Base-by-base conservation (phyloP, 306 rosid species). In the Malus asiatica region DNA sequence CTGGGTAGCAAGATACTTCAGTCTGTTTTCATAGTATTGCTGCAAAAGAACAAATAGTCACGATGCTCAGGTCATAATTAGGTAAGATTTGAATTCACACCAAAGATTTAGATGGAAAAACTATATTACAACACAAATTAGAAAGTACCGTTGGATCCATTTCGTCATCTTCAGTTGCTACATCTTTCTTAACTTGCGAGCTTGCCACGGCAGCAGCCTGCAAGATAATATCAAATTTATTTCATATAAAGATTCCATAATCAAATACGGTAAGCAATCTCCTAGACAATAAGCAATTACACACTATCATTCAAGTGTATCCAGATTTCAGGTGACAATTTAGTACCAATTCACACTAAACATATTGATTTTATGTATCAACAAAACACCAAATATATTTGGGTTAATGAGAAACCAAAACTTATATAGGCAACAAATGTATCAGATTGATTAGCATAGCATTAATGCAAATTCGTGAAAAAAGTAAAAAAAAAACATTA, bases 1-100 rank as follows among this genome's bases (percentile, higher is more conserved):
- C 80, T 81, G 87, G 69, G 81, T 59, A 44, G 84, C 86, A 74
- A 95, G 93, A 79, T 87, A 69, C 66, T 90, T 95, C 8, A 90
- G 76, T 86, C 99, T 89, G 74, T 92, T 95, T 73, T 90, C 93
- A 74, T 68, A 82, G 84, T 90, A 95, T 90, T 90, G 97, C 99
- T 95, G 88, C 80, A 79, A 60, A 22, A 45, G 18, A 44, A 5
- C 25, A 30, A 46, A 69, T 64, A 45, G 5, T 9, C 38, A 33
- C 2, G 64, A 61, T 8, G 70, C 9, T 30, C 67, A 38, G 12
- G 51, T 23, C 38, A 45, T 12, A 58, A 8, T 16, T 22, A 35
- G 66, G 67, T 22, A 48, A 4, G 9, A 51, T 27, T 8, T 40
- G 53, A 14, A 13, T 35, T 10, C 38, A 9, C 58, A 38, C 11